Evolutionary conservation across 805 yeast genomes (phyloP), one percentile per base, ranked within the genome.

Genomic region (Priceomyces medius): DNA sequence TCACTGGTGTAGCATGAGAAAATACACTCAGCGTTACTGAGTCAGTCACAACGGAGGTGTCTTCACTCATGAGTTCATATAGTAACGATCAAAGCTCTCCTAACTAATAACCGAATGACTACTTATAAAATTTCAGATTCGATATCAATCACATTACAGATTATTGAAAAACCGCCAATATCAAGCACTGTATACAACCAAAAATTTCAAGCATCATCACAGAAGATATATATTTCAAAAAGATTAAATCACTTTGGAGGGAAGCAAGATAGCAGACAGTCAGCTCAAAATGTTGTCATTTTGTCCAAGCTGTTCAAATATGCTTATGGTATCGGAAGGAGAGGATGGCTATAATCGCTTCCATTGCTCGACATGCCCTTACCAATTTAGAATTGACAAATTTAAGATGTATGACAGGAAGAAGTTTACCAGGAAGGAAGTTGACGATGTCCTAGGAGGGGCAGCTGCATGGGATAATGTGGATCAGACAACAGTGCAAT

Each of bases 391-490:
- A 29, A 88, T 93, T 37, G 76, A 75, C 20, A 96, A 91, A 2
- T 73, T 87, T 31, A 89, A 84, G 54, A 80, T 93, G 64, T 93
- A 73, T 61, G 97, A 90, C 58, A 75, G 97, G 42, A 88, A 86
- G 58, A 76, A 77, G 46, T 74, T 93, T 54, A 84, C 86, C 23
- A 73, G 96, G 59, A 93, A 93, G 57, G 85, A 88, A 50, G 91
- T 93, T 2, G 99, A 93, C 63, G 99, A 91, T 67, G 96, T 93
- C 9, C 74, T 93, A 13, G 99, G 99, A 43, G 96, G 96, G 26
- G 93, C 82, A 47, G 97, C 96, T 21, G 95, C 97, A 1, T 93
- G 99, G 99, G 98, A 91, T 61, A 91, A 93, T 58, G 99, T 93
- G 20, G 99, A 93, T 59, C 97, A 93, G 60, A 93, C 98, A 0